Base-by-base conservation (phyloP, 805 yeast species). In the Wickerhamomyces subpelliculosus region DNA sequence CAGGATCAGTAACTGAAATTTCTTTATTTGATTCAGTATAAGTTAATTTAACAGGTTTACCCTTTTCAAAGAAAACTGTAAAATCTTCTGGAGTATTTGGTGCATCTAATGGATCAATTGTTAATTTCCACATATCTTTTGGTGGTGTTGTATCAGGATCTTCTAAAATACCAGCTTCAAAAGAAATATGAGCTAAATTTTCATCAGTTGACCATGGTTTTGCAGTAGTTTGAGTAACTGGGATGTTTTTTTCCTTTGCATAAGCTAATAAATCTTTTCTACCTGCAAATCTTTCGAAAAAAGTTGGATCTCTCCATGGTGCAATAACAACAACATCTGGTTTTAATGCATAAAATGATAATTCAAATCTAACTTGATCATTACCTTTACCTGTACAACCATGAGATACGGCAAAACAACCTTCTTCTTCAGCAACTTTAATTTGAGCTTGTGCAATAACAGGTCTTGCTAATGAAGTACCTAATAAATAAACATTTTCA, bases 121-220 rank as follows among this genome's bases (percentile, higher is more conserved):
- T 93, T 62, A 93, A 78, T 72, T 93, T 93, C 98, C 98, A 93
- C 98, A 93, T 93, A 65, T 93, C 98, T 73, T 89, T 90, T 68
- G 98, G 98, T 48, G 98, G 98, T 37, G 98, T 93, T 54, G 90
- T 80, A 65, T 93, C 85, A 60, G 99, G 99, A 70, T 93, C 96
- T 71, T 93, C 99, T 58, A 93, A 78, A 52, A 93, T 93, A 68
- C 99, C 99, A 48, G 99, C 99, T 74, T 93, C 99, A 64, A 85
- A 93, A 28, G 97, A 90, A 64, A 93, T 93, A 68, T 93, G 99
- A 34, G 97, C 98, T 79, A 90, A 72, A 77, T 93, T 93, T 72
- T 93, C 99, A 64, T 93, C 99, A 41, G 98, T 93, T 27, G 97
- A 89, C 99, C 99, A 93, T 54, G 99, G 99, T 73, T 93, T 93